These are phyloP conservation scores for Taiwanofungus camphoratus DNA, from an alignment of 1,284 basidiomycete species.

Conservation along the genomic window DNA sequence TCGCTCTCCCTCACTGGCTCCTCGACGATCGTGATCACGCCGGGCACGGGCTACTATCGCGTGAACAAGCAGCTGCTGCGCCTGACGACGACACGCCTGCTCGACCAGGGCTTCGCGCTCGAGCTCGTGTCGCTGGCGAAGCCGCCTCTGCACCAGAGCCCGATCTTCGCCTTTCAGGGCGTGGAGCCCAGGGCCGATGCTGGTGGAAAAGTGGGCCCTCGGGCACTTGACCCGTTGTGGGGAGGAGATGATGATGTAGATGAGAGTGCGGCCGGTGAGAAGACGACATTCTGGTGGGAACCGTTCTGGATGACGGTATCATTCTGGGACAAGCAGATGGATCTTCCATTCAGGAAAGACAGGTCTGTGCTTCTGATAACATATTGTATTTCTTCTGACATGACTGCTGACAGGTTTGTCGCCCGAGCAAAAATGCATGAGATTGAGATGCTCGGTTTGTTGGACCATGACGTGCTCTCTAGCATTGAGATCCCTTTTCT, in stretches of 20 bases:
- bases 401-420: constrained; percentile 57
- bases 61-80: constrained; percentile 89
- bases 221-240: constrained; percentile 75
- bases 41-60: constrained; percentile 91
- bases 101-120: constrained; percentile 89
- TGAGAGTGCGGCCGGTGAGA: constrained; percentile 29
- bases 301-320: constrained; percentile 79
- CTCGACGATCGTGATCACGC: constrained; percentile 83
- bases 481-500: constrained; percentile 81
- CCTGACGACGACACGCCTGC: constrained; percentile 91
- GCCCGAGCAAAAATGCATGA: constrained; percentile 92
- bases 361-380: constrained; percentile 38
- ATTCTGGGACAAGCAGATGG: constrained; percentile 83
- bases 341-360: constrained; percentile 82
- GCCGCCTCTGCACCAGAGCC: constrained; percentile 88
- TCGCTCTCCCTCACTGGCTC: constrained; percentile 91
- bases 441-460: constrained; percentile 87
- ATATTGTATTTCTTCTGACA: neutral
- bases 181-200: constrained; percentile 44
- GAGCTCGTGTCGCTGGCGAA: constrained; percentile 91
- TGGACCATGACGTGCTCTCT: constrained; percentile 84
- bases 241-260: constrained; percentile 54
- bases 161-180: constrained; percentile 79
- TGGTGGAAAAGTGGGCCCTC: constrained; percentile 40
- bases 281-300: constrained; percentile 76